Evolutionary conservation across 306 rosid genomes (phyloP).

Genomic region (Gynostemma pentaphyllum): DNA sequence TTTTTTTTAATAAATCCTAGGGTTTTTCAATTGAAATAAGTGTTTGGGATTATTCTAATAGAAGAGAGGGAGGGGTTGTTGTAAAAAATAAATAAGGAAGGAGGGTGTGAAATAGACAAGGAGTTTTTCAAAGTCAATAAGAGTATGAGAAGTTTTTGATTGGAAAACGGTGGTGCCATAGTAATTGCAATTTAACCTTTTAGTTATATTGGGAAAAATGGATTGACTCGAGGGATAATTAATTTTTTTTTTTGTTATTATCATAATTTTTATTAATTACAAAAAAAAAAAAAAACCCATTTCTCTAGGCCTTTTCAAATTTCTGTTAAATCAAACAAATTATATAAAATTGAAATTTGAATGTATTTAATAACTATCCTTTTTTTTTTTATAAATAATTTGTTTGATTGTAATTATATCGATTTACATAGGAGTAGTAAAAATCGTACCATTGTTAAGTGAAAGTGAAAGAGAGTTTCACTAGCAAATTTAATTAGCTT

Average conservation of each 20-base stretch:
- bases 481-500: slow-evolving; percentile 16
- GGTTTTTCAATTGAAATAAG: slow-evolving; percentile 26
- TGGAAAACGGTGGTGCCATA: slow-evolving; percentile 57
- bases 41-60: slow-evolving; percentile 65
- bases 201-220: slow-evolving; percentile 42
- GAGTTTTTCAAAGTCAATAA: slow-evolving; percentile 63
- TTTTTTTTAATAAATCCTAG: slow-evolving; percentile 16
- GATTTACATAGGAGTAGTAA: background rate
- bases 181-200: slow-evolving; percentile 43
- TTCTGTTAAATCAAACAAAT: too few species aligned
- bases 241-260: slow-evolving; percentile 42
- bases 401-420: background rate
- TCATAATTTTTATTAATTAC: slow-evolving; percentile 3
- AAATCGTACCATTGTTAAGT: slow-evolving; percentile 2
- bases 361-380: too few species aligned
- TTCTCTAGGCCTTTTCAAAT: slow-evolving; percentile 8
- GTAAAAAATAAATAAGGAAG: slow-evolving; percentile 59
- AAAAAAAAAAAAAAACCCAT: background rate
- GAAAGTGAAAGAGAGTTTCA: slow-evolving; percentile 11
- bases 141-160: slow-evolving; percentile 30
- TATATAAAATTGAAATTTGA: too few species aligned
- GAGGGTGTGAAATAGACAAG: slow-evolving; percentile 19
- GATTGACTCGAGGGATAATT: slow-evolving; percentile 90
- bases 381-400: too few species aligned
- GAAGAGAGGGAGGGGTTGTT: slow-evolving; percentile 84